phyloP scores from a whole-genome alignment of 768 basidiomycete genomes.

The Pleurotus tuoliensis region DNA sequence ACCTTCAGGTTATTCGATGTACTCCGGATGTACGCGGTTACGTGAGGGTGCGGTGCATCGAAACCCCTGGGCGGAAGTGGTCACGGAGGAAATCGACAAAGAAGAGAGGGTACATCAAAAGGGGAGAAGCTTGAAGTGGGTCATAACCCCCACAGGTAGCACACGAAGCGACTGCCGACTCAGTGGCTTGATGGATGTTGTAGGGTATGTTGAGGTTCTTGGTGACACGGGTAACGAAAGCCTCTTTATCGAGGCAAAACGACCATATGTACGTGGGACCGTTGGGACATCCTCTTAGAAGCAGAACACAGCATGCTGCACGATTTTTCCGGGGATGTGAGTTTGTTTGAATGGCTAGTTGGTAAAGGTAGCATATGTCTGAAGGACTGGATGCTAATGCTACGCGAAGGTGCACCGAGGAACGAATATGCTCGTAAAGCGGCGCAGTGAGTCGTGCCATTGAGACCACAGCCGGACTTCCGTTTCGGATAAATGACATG shows the following conservation, averaged over 20 bases:
- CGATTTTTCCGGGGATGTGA: background rate
- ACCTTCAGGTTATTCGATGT: background rate
- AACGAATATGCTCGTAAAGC: too few species aligned
- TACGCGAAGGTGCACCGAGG: too few species aligned
- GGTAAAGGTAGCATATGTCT: too few species aligned
- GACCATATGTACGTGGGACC: slow-evolving; percentile 3
- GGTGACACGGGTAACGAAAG: background rate
- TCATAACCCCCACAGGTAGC: background rate
- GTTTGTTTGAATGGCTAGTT: too few species aligned
- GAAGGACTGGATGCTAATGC: too few species aligned
- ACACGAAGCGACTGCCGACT: background rate
- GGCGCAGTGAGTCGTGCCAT: too few species aligned
- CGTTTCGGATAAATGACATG: slow-evolving; percentile 2
- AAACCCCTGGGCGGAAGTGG: background rate
- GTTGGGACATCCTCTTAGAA: background rate
- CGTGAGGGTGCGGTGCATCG: background rate
- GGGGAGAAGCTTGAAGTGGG: slow-evolving; percentile 1
- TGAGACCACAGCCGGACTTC: background rate
- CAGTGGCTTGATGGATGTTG: slow-evolving; percentile 1
- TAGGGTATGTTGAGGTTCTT: too few species aligned
- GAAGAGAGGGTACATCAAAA: background rate
- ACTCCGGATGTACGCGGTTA: background rate
- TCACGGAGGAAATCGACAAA: background rate
- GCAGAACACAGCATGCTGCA: background rate
- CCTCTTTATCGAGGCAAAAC: background rate